Percentiles rank a stretch among this genome's conserved stretches.
These are phyloP conservation scores for Gigaspora rosea DNA, from an alignment of 192 early-diverging fungal species.

Conservation along the genomic window DNA sequence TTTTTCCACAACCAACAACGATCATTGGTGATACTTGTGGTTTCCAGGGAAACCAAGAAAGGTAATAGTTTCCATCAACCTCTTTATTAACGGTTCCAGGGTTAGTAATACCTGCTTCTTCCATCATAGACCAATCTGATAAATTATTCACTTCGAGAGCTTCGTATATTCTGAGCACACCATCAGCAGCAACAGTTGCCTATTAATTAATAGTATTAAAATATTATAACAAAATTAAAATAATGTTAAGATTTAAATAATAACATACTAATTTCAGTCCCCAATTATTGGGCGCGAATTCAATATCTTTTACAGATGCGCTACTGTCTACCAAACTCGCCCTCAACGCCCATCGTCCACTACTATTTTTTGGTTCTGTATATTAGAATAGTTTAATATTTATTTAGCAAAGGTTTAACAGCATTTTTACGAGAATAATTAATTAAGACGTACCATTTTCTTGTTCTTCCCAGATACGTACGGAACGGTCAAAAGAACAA, in stretches of 20 bases:
- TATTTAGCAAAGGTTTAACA: background rate
- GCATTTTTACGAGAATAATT: background rate
- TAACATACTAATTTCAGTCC: too few species aligned
- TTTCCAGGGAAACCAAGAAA: conserved; percentile 79
- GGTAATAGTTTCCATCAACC: conserved; percentile 75
- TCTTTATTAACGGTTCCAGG: conserved; percentile 56
- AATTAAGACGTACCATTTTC: conserved; percentile 53
- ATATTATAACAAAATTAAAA: too few species aligned
- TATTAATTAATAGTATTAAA: too few species aligned
- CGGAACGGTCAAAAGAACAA: conserved; percentile 89
- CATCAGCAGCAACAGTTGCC: conserved; percentile 83
- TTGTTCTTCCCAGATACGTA: conserved; percentile 91
- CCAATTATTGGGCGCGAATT: too few species aligned
- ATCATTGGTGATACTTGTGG: too few species aligned
- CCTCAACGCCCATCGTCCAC: too few species aligned
- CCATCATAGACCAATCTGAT: too few species aligned
- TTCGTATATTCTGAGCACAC: conserved; percentile 85
- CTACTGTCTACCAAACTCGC: too few species aligned
- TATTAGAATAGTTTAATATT: background rate
- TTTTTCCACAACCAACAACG: too few species aligned
- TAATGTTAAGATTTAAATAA: too few species aligned
- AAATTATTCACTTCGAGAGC: conserved; percentile 73
- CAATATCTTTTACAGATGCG: too few species aligned
- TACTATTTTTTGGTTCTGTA: conserved; percentile 49
- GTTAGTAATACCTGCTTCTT: too few species aligned